Base-by-base conservation (phyloP, 305 asterid genomes). In the Fraxinus floribunda region DNA sequence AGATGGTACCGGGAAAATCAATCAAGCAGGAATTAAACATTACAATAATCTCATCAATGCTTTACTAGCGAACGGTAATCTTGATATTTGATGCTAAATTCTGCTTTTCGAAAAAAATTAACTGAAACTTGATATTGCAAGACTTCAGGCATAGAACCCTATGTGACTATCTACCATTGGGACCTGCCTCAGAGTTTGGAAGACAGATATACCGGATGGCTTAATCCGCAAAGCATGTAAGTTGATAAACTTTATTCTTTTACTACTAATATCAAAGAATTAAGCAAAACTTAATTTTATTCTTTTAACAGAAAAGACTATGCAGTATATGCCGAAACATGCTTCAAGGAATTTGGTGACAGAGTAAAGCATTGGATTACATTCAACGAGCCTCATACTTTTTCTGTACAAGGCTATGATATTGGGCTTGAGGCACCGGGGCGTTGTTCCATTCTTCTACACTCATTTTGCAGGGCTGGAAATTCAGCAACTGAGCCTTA, bases 301-400 rank as follows among this genome's bases (percentile, higher is more conserved):
- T 34, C 13, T 7, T 62, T 26, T 71, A 4, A 79, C 92, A 94
- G 99, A 83, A 76, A 84, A 9, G 99, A 95, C 84, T 95, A 86
- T 36, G 83, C 93, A 29, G 72, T 41, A 3, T 95, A 88, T 60
- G 96, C 97, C 1, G 96, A 94, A 55, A 93, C 95, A 0, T 95
- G 99, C 83, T 95, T 93, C 46, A 88, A 87, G 84, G 91, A 83
- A 78, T 95, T 93, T 75, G 99, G 99, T 0, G 99, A 94, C 68
- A 82, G 97, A 34, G 99, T 95, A 85, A 95, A 95, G 89, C 77
- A 93, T 3, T 95, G 99, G 99, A 95, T 95, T 85, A 94, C 97
- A 13, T 92, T 95, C 85, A 95, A 95, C 57, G 99, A 95, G 91
- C 99, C 98, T 0, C 97, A 92, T 57, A 95, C 96, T 3, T 77